Base-by-base conservation (phyloP, 192 early-diverging fungal species). In the Gryganskiella cystojenkinii region DNA sequence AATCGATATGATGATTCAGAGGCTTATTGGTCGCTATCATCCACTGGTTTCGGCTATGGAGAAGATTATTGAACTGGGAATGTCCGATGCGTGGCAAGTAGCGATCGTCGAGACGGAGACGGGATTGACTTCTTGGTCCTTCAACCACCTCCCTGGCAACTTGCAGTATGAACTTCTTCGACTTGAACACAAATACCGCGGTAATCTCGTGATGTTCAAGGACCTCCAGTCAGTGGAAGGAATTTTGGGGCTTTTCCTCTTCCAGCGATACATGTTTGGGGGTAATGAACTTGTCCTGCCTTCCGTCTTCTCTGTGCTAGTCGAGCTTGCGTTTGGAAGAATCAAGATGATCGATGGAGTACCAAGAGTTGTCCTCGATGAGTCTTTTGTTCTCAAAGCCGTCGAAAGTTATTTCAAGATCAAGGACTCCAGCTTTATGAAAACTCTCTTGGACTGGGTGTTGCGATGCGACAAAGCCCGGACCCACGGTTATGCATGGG, bases 201-300 rank as follows among this genome's bases (percentile, higher is more conserved):
- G 0, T 8, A 64, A 55, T 8, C 28, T 55, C 34, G 25, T 15
- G 22, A 37, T 5, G 14, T 43, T 64, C 27, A 24, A 13, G 52
- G 52, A 64, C 11, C 42, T 55, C 42, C 63, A 46, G 19, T 52
- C 40, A 1, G 19, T 64, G 51, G 52, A 65, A 22, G 34, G 33
- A 20, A 49, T 64, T 4, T 49, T 65, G 9, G 63, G 51, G 9
- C 19, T 65, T 22, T 40, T 65, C 17, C 19, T 54, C 9, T 65
- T 54, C 54, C 63, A 65, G 8, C 20, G 63, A 24, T 44, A 65
- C n/a, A 67, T 57, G 64, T 67, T 67, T 67, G 52, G 64, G 17
- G 44, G 27, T 27, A 19, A 56, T 24, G 30, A 47, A 8, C 31
- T 67, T 1, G 64, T 67, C 28, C 55, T 67, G 11, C 3, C 54